Evolutionary conservation across 2,329 filamentous ascomycete genomes (phyloP), one percentile per base, ranked within the genome.

Genomic region (Calonectria henricotiae): DNA sequence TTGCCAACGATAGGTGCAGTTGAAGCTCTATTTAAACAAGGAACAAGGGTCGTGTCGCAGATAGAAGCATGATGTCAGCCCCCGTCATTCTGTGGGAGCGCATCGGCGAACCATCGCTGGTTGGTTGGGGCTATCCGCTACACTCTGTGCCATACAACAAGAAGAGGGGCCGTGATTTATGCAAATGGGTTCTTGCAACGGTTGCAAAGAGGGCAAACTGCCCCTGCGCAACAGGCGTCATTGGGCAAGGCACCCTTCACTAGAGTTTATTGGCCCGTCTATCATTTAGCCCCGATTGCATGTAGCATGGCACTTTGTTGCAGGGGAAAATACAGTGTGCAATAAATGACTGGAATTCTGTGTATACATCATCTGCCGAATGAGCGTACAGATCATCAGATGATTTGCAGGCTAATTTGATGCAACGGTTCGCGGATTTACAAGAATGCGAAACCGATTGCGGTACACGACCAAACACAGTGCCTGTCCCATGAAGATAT

Each of bases 21-120:
- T 7, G 41, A 66, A 41, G 51, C 32, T 49, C 41, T 62, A 61
- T 67, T 61, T 67, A 62, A 51, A 49, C 25, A 23, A 25, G 55
- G 23, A 61, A 35, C 37, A 65, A 39, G 51, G 39, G 20, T 25
- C 43, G 15, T 51, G 64, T 62, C 54, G 20, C 35, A 35, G 35
- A 23, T 61, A n/a, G 12, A 67, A 20, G n/a, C 54, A 67, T 67
- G 64, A 67, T 67, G 64, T 62, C 54, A 43, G 54, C 44, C 41
- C 27, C 64, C 51, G 20, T 43, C 51, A 58, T 47, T 17, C 39
- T 44, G 23, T 23, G 55, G 51, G 23, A 58, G 20, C n/a, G 32
- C 54, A 37, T 7, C 17, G 49, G 39, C 41, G 49, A 39, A 39
- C 23, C 41, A 30, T 25, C 15, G 39, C 41, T 58, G 63, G 41